These are phyloP conservation scores for Hamamelis virginiana DNA, from an alignment of 164 flowering plant species.

Conservation along the genomic window DNA sequence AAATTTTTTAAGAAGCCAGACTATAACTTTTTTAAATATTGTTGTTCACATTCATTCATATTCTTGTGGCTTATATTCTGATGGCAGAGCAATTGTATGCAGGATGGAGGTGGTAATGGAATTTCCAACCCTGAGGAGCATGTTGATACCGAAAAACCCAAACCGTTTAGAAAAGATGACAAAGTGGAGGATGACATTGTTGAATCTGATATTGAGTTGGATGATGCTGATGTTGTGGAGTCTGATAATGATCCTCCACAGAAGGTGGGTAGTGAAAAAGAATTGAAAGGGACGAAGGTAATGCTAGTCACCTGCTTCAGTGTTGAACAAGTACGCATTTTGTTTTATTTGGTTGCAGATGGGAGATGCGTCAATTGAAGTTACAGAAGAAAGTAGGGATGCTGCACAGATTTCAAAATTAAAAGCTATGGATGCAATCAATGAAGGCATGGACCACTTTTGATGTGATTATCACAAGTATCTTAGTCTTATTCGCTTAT, in stretches of 20 bases:
- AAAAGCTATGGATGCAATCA: slow-evolving; percentile 33
- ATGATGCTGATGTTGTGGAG: slow-evolving; percentile 32
- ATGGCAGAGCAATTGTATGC: slow-evolving; percentile 1
- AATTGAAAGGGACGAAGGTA: not conserved
- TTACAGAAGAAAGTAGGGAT: slow-evolving; percentile 37
- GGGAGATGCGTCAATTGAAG: slow-evolving; percentile 37
- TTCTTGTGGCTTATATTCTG: not conserved
- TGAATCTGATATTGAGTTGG: slow-evolving; percentile 46
- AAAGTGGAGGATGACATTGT: slow-evolving; percentile 25
- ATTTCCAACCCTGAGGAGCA: slow-evolving; percentile 12
- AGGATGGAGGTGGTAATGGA: slow-evolving; percentile 18
- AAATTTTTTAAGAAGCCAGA: too few species aligned
- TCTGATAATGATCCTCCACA: slow-evolving; percentile 44
- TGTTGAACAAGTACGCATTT: not conserved
- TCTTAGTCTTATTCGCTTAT: not conserved
- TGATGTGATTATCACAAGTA: not conserved
- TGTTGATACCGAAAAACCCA: slow-evolving; percentile 8
- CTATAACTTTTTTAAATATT: too few species aligned
- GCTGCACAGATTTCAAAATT: slow-evolving; percentile 35
- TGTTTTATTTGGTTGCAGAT: slow-evolving; percentile 22
- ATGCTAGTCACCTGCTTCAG: not conserved
- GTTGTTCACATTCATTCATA: not conserved
- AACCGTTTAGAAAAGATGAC: slow-evolving; percentile 5
- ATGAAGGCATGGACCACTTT: slow-evolving; percentile 28
- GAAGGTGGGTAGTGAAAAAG: slow-evolving; percentile 21